phyloP scores from a whole-genome alignment of 83 land plant genomes.

The Isoetes engelmannii region DNA sequence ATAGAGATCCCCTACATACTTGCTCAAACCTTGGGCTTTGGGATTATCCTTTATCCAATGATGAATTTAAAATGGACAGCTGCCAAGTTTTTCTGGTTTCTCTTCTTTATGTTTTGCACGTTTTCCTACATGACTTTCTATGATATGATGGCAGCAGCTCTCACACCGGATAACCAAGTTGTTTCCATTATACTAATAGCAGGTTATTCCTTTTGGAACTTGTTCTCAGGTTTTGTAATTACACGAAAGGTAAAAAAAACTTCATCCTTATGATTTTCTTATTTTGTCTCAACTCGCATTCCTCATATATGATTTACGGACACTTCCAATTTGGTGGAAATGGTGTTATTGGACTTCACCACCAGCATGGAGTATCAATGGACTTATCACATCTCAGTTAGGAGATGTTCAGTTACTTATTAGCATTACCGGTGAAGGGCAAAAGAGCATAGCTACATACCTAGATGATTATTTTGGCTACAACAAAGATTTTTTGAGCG shows the following conservation, averaged over 20 bases:
- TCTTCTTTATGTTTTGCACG: slow-evolving; percentile 30
- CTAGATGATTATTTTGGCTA: slow-evolving; percentile 23
- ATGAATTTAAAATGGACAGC: slow-evolving; percentile 36
- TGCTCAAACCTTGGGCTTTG: slow-evolving; percentile 24
- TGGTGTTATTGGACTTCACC: slow-evolving; percentile 29
- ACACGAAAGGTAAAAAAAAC: slow-evolving; percentile 21
- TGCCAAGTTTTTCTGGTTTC: slow-evolving; percentile 29
- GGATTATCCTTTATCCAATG: slow-evolving; percentile 28
- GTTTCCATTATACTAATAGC: slow-evolving; percentile 29
- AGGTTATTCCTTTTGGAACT: slow-evolving; percentile 32
- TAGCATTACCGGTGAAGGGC: slow-evolving; percentile 13
- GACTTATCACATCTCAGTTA: slow-evolving; percentile 33
- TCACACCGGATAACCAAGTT: slow-evolving; percentile 23
- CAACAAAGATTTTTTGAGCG: slow-evolving; percentile 21
- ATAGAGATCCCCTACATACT: slow-evolving; percentile 30
- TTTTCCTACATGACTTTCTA: slow-evolving; percentile 32
- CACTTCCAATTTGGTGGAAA: slow-evolving; percentile 30
- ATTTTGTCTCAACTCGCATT: background rate
- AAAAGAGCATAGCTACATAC: slow-evolving; percentile 13
- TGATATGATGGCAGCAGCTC: slow-evolving; percentile 33
- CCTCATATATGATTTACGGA: background rate
- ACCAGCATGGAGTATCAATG: slow-evolving; percentile 39
- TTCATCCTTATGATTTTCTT: background rate
- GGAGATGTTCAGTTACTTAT: slow-evolving; percentile 25
- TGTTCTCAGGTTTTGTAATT: slow-evolving; percentile 32